Conservation (phyloP, 805 yeast species). For the Wickerhamiella occidentalis region DNA sequence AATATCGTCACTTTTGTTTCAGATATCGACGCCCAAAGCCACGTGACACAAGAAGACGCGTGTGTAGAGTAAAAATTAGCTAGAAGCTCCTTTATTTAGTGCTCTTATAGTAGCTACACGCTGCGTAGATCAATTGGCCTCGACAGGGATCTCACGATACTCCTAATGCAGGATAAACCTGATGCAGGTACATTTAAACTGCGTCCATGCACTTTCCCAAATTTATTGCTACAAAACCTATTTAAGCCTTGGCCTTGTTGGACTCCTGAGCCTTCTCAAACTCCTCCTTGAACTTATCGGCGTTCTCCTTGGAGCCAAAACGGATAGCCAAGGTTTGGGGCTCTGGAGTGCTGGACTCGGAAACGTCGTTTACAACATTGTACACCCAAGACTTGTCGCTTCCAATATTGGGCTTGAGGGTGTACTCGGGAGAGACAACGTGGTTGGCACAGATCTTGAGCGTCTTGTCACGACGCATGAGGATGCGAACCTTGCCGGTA, state of each 20-base stretch:
- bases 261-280: slow-evolving; percentile 71
- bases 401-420: slow-evolving; percentile 84
- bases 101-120: no score
- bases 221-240: neutral
- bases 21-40: no score
- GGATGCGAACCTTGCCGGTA: slow-evolving; percentile 69
- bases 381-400: slow-evolving; percentile 98
- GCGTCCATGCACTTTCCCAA: no score
- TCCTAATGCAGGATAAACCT: no score
- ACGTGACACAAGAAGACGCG: no score
- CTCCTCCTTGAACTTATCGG: slow-evolving; percentile 87
- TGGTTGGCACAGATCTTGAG: slow-evolving; percentile 97
- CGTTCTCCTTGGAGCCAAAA: slow-evolving; percentile 53
- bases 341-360: slow-evolving; percentile 83
- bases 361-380: slow-evolving; percentile 82
- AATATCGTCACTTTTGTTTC: no score
- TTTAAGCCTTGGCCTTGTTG: slow-evolving; percentile 33
- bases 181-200: no score
- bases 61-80: no score
- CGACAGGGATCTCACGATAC: no score
- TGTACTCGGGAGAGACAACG: slow-evolving; percentile 60
- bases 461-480: slow-evolving; percentile 99
- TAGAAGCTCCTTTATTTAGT: no score
- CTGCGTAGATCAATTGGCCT: no score
- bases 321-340: slow-evolving; percentile 95